A percentile compares a stretch with the other conserved stretches of the same genome.
These are phyloP conservation scores for Thyridium curvatum DNA, from an alignment of 2,329 filamentous ascomycete species.

Conservation along the genomic window DNA sequence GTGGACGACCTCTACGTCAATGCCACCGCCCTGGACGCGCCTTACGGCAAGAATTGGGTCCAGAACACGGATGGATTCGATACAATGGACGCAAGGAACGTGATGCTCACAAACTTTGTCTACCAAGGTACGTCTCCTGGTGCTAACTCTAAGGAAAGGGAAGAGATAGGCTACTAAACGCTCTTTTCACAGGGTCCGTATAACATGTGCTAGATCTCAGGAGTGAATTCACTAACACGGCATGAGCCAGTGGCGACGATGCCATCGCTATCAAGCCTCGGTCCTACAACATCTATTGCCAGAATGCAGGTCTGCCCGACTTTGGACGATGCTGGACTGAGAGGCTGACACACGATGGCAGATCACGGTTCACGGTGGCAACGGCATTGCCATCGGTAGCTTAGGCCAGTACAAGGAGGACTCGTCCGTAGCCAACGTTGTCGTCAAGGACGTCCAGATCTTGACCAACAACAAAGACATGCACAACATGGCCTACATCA, in stretches of 20 bases:
- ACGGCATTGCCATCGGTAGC: slow-evolving; percentile 49
- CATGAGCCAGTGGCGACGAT: slow-evolving; percentile 35
- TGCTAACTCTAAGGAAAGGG: no score
- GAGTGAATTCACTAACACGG: no score
- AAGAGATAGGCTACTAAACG: no score
- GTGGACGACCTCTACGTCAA: slow-evolving; percentile 45
- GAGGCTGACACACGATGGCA: background rate
- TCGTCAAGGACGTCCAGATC: slow-evolving; percentile 38
- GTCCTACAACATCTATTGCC: slow-evolving; percentile 41
- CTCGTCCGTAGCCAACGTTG: slow-evolving; percentile 40
- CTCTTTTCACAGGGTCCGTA: no score
- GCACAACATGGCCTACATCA: slow-evolving; percentile 45
- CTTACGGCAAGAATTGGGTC: slow-evolving; percentile 47
- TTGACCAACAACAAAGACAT: slow-evolving; percentile 38
- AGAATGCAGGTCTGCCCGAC: slow-evolving; percentile 26
- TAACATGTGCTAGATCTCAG: no score
- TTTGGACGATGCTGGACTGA: no score
- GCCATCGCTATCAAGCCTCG: slow-evolving; percentile 51
- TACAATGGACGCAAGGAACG: slow-evolving; percentile 47
- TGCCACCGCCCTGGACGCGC: slow-evolving; percentile 41
- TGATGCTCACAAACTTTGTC: slow-evolving; percentile 40
- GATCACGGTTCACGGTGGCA: slow-evolving; percentile 42
- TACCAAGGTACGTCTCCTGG: slow-evolving; percentile 36
- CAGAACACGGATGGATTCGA: slow-evolving; percentile 53
- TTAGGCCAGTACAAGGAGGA: slow-evolving; percentile 51